Conservation (phyloP, 1,284 basidiomycete genomes). For the Ceratobasidium theobromae region DNA sequence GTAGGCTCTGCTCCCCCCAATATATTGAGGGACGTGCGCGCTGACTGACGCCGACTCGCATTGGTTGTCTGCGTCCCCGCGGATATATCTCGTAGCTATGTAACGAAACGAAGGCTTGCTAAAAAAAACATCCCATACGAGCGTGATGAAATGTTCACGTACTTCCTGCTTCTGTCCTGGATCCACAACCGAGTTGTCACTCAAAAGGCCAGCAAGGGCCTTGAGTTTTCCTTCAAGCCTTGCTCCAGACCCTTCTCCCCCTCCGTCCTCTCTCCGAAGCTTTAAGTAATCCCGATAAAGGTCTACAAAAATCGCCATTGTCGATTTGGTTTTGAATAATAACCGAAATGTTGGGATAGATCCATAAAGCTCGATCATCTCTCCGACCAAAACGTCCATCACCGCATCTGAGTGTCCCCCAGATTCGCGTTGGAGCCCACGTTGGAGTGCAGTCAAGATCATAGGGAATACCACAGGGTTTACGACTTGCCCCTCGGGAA, state of each 20-base stretch:
- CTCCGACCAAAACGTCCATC: slow-evolving; percentile 64
- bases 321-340: slow-evolving; percentile 67
- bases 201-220: slow-evolving; percentile 64
- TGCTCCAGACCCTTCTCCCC: neutral
- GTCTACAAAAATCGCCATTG: slow-evolving; percentile 63
- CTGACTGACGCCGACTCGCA: slow-evolving; percentile 15
- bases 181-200: slow-evolving; percentile 59
- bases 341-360: slow-evolving; percentile 64
- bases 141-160: slow-evolving; percentile 29
- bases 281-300: slow-evolving; percentile 59
- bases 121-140: neutral
- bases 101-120: neutral
- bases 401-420: slow-evolving; percentile 43
- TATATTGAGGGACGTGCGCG: slow-evolving; percentile 13
- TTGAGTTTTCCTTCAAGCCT: slow-evolving; percentile 56
- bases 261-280: neutral
- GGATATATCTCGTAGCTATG: slow-evolving; percentile 12
- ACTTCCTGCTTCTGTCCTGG: slow-evolving; percentile 69
- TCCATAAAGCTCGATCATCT: slow-evolving; percentile 63
- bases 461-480: slow-evolving; percentile 69
- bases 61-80: neutral
- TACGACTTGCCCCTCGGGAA: slow-evolving; percentile 44
- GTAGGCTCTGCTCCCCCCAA: slow-evolving; percentile 25
- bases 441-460: slow-evolving; percentile 62
- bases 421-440: slow-evolving; percentile 39